Conservation (phyloP, 2,329 filamentous ascomycete genomes). For the Ceratocystis colombiana region DNA sequence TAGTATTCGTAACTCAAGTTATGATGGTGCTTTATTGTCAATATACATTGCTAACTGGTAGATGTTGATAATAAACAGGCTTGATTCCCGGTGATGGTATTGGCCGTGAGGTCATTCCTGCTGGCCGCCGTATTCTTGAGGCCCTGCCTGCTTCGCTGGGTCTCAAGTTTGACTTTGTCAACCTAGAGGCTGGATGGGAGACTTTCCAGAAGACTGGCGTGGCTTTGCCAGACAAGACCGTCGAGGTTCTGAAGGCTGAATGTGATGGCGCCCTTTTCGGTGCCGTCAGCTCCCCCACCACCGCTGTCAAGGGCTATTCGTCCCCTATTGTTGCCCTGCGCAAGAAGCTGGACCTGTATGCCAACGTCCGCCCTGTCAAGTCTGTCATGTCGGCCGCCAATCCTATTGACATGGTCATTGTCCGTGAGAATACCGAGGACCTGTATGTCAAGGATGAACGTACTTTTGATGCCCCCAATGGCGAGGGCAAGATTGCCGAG, state of each 20-base stretch:
- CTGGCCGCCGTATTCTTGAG: constrained; percentile 83
- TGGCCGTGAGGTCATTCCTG: constrained; percentile 94
- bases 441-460: constrained; percentile 95
- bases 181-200: constrained; percentile 87
- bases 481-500: constrained; percentile 73
- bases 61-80: constrained; percentile 42
- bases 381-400: constrained; percentile 54
- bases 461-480: constrained; percentile 62
- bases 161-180: constrained; percentile 86
- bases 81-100: constrained; percentile 98
- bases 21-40: background rate
- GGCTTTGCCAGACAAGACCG: constrained; percentile 81
- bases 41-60: background rate
- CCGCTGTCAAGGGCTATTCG: constrained; percentile 86
- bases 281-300: constrained; percentile 80
- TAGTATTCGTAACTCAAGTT: constrained; percentile 30
- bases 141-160: constrained; percentile 82
- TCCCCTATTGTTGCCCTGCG: constrained; percentile 93
- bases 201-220: constrained; percentile 83
- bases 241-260: constrained; percentile 76
- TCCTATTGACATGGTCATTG: constrained; percentile 92
- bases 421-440: constrained; percentile 97
- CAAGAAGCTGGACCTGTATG: constrained; percentile 89
- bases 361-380: constrained; percentile 95
- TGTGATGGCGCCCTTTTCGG: constrained; percentile 96